phyloP scores from a whole-genome alignment of 73 alveolate species.

The Blepharisma stoltei region DNA sequence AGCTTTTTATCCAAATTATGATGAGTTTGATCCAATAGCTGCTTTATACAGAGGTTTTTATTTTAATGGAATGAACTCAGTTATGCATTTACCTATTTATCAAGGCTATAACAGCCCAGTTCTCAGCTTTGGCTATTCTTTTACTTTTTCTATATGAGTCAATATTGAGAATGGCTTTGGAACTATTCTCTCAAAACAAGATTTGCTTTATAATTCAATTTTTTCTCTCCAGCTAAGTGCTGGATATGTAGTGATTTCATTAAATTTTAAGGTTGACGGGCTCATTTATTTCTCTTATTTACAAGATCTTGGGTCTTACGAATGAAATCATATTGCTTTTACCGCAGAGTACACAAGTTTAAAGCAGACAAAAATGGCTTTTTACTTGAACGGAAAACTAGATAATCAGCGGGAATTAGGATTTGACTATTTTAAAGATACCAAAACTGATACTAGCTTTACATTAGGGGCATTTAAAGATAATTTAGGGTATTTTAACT shows the following conservation, averaged over 20 bases:
- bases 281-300: too few species aligned
- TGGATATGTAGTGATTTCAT: too few species aligned
- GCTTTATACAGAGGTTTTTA: not conserved
- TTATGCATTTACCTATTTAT: not conserved
- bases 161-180: too few species aligned
- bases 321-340: not conserved
- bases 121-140: too few species aligned
- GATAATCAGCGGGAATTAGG: not conserved
- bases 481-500: not conserved
- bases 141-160: too few species aligned
- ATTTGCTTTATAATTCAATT: too few species aligned
- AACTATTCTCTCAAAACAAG: too few species aligned
- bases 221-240: too few species aligned
- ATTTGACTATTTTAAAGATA: not conserved
- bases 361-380: not conserved
- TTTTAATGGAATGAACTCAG: not conserved
- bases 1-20: not conserved
- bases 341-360: not conserved
- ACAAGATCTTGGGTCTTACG: not conserved
- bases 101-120: not conserved
- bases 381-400: not conserved
- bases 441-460: not conserved
- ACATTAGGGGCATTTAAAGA: not conserved
- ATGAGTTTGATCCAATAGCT: not conserved
- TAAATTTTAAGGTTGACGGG: too few species aligned